Evolutionary conservation across 139 green algal genomes (phyloP), one percentile per base, ranked within the genome.

Genomic region (Chara braunii): DNA sequence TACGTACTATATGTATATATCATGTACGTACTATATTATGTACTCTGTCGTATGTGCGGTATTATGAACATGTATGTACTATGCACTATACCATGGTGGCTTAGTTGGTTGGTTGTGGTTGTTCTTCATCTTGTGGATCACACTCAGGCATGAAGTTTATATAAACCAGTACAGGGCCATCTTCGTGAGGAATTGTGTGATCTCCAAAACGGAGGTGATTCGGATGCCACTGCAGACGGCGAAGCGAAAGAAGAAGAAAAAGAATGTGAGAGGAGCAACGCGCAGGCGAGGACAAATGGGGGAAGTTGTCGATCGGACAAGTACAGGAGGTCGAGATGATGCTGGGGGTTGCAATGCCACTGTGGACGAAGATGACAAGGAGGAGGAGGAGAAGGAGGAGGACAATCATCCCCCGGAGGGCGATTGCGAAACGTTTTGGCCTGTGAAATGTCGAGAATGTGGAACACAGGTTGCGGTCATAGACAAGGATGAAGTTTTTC

Each of bases 401-500:
- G 18, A 18, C 18, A 26, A 18, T 18, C 18, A 48, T 18, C 40
- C 40, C 40, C n/a, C n/a, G n/a, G n/a, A n/a, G n/a, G n/a, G n/a
- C n/a, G n/a, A n/a, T n/a, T 48, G 40, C 18, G 60, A 65, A 24
- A 24, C 28, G 40, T 78, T 51, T 33, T 35, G 33, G 22, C 50
- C 64, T 7, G 70, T 74, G 2, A 18, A 60, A 4, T 78, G 70
- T 43, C 62, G 48, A 14, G 18, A 43, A 28, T 78, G 70, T 32
- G 62, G 33, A 2, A 60, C 37, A 24, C 33, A 33, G 34, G 70
- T 78, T 31, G 70, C 44, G 2, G 62, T 73, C 14, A 36, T 62
- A 36, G 70, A 78, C 55, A 42, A 22, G 4, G 70, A 78, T 3
- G 70, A 78, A 6, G 70, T 78, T 2, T 78, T 74, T 18, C 70